Evolutionary conservation across 208 protist species (phyloP).

Genomic region (Leishmania gerbilli): DNA sequence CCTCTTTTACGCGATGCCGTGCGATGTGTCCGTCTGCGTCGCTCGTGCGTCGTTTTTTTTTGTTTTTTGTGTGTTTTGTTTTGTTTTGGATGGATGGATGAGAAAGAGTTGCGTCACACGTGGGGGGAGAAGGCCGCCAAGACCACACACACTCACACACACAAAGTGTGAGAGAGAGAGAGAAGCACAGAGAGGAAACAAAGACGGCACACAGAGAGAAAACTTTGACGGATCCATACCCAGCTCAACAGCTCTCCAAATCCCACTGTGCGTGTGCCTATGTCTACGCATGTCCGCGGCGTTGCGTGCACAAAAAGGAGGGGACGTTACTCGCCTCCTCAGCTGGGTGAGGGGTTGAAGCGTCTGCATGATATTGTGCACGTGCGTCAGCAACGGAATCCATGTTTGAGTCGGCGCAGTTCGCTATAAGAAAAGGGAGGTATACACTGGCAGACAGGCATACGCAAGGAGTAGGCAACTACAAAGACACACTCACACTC

Average conservation of each 20-base stretch:
- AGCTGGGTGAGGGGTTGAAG: background rate
- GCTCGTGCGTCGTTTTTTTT: background rate
- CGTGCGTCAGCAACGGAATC: too few species aligned
- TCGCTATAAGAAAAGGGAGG: background rate
- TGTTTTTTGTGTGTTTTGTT: background rate
- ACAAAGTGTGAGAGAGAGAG: background rate
- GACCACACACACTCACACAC: background rate
- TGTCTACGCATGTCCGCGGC: background rate
- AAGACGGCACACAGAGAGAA: background rate
- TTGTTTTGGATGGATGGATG: background rate
- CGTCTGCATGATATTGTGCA: background rate
- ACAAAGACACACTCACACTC: background rate
- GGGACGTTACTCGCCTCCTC: background rate
- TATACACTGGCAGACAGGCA: background rate
- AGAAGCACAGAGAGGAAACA: background rate
- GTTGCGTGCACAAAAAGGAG: background rate
- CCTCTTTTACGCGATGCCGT: background rate
- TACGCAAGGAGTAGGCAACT: background rate
- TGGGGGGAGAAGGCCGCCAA: background rate
- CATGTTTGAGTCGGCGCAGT: conserved; percentile 4
- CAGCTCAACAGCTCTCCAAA: background rate
- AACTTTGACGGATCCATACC: background rate
- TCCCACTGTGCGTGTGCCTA: background rate
- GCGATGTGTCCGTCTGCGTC: background rate
- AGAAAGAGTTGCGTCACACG: background rate